Evolutionary conservation across 2,329 filamentous ascomycete genomes (phyloP), one percentile per base, ranked within the genome.

Genomic region (Ceratocystis harringtonii): DNA sequence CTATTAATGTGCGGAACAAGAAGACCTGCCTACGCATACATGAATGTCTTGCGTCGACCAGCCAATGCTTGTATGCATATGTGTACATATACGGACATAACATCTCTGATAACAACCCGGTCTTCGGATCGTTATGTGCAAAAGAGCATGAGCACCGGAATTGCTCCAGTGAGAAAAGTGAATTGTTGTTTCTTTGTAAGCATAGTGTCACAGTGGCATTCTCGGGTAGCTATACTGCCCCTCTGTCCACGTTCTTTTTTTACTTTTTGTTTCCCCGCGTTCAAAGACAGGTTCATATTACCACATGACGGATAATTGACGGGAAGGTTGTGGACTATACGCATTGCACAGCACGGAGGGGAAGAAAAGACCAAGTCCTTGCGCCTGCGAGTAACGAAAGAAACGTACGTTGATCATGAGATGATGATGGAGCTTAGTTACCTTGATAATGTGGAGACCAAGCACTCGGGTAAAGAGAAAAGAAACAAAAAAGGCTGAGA

Each of bases 381-480:
- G 52, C 52, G 15, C 30, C 17, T 22, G 6, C 30, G 15, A 25
- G 22, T 28, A 65, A 7, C 19, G n/a, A 65, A 65, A 61, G 48
- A 61, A 61, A 65, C 64, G 58, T 65, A 61, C 48, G 57, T 65
- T 65, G 45, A 52, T 65, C 64, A 50, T 62, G 57, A 65, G 57
- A 65, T 65, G 36, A 15, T 58, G 25, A 19, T 19, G 45, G 22
- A 50, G 45, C n/a, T 19, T 19, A 3, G 7, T 10, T 10, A 12
- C 15, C 19, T 19, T 15, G 48, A 17, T 61, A 10, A 44, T 61
- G 60, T 41, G 60, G 36, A 25, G 58, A 41, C 41, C 48, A 52
- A 8, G 48, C 48, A 22, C 15, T 61, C 25, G 22, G 58, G 19
- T 17, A 15, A 44, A 22, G 32, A 41, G 7, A 8, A 25, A 58